phyloP scores from a whole-genome alignment of 306 rosid genomes.

The Fragaria ananassa region DNA sequence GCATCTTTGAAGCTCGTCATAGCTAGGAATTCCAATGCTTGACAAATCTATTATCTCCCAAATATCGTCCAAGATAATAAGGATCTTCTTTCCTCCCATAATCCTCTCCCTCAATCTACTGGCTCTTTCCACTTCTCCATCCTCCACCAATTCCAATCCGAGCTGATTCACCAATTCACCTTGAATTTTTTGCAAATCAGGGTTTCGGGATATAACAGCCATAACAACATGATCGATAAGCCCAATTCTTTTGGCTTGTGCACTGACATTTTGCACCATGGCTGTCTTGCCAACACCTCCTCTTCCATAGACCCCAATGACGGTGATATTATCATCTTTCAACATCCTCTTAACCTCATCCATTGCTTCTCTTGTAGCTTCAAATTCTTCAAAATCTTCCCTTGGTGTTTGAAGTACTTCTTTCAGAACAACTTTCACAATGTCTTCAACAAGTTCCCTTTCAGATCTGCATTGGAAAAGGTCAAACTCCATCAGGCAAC shows the following conservation, averaged over 20 bases:
- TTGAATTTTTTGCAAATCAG: neutral
- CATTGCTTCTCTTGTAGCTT: neutral
- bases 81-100: neutral
- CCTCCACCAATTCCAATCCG: neutral
- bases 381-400: neutral
- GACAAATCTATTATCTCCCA: conserved; percentile 5
- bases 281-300: neutral
- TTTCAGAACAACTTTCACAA: neutral
- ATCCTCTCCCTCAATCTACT: neutral
- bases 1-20: neutral
- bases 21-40: conserved; percentile 14
- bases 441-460: neutral
- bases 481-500: neutral
- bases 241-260: neutral
- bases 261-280: neutral
- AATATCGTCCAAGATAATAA: too few species aligned
- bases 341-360: neutral
- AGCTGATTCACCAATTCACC: neutral
- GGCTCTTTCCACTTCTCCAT: neutral
- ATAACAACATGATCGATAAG: neutral
- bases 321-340: neutral
- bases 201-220: neutral
- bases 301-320: neutral
- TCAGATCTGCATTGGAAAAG: neutral
- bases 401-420: neutral